These are phyloP conservation scores for Pythium insidiosum DNA, from an alignment of 352 stramenopile genomes.

Conservation along the genomic window DNA sequence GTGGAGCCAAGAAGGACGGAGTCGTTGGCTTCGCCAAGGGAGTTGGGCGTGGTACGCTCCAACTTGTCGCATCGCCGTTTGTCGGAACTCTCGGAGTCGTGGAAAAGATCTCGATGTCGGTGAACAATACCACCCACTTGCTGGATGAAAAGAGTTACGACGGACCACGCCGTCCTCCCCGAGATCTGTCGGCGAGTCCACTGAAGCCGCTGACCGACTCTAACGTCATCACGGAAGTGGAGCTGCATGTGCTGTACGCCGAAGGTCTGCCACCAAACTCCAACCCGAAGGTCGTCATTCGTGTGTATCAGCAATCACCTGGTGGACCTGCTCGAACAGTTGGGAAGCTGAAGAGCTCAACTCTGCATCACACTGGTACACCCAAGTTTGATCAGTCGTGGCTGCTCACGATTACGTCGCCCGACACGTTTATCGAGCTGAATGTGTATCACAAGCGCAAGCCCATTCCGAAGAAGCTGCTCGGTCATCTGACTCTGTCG, in stretches of 20 bases:
- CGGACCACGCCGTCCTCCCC: constrained; percentile 62
- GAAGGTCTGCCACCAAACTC: constrained; percentile 58
- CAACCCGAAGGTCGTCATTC: constrained; percentile 64
- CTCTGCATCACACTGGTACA: constrained; percentile 40
- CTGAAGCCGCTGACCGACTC: constrained; percentile 75
- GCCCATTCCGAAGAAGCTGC: constrained; percentile 69
- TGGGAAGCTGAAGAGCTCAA: constrained; percentile 67
- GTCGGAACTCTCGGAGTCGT: constrained; percentile 75
- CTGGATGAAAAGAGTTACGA: constrained; percentile 77
- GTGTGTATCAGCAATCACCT: constrained; percentile 42
- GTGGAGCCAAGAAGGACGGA: constrained; percentile 60
- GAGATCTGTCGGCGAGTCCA: constrained; percentile 41
- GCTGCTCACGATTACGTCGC: constrained; percentile 59
- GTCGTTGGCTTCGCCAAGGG: constrained; percentile 82
- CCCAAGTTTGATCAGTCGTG: constrained; percentile 83
- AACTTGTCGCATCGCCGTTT: constrained; percentile 73
- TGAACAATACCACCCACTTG: constrained; percentile 84
- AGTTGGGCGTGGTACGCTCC: constrained; percentile 65
- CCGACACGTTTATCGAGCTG: constrained; percentile 75
- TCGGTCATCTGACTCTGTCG: constrained; percentile 65
- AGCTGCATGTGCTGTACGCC: constrained; percentile 67
- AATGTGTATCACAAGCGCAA: constrained; percentile 82
- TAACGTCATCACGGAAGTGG: constrained; percentile 82
- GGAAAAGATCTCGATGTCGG: constrained; percentile 76
- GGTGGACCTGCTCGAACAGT: constrained; percentile 37